Conservation (phyloP, 2,329 filamentous ascomycete species). For the Penicillium brevicompactum region DNA sequence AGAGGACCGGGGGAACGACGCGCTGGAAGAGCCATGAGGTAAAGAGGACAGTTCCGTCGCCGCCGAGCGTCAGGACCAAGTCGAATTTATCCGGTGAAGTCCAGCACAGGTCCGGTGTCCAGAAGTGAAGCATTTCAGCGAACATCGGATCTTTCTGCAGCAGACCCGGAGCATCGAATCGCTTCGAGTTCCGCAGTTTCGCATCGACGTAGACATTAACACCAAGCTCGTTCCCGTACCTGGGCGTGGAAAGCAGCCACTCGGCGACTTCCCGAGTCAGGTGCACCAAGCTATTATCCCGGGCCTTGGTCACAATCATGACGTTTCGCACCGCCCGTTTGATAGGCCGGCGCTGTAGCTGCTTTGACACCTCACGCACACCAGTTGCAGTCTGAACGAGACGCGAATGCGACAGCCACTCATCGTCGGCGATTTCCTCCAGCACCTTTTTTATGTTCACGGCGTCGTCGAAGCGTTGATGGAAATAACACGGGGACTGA, state of each 20-base stretch:
- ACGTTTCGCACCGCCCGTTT: slow-evolving; percentile 89
- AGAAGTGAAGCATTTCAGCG: slow-evolving; percentile 84
- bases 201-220: slow-evolving; percentile 98
- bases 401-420: slow-evolving; percentile 89
- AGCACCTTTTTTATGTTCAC: slow-evolving; percentile 94
- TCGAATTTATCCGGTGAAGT: slow-evolving; percentile 92
- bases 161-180: slow-evolving; percentile 77
- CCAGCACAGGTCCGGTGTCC: slow-evolving; percentile 96
- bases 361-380: slow-evolving; percentile 92
- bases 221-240: slow-evolving; percentile 86
- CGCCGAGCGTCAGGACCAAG: slow-evolving; percentile 86
- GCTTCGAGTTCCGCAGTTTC: slow-evolving; percentile 83
- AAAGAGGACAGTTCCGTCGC: slow-evolving; percentile 95
- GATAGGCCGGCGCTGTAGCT: slow-evolving; percentile 88
- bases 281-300: slow-evolving; percentile 89
- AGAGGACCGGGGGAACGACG: slow-evolving; percentile 89
- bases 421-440: slow-evolving; percentile 85
- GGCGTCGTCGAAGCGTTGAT: slow-evolving; percentile 93
- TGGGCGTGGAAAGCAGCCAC: slow-evolving; percentile 85
- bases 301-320: slow-evolving; percentile 98
- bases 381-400: slow-evolving; percentile 94
- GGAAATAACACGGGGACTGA: slow-evolving; percentile 95
- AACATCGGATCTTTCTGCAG: slow-evolving; percentile 74
- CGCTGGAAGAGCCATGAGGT: slow-evolving; percentile 96
- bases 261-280: slow-evolving; percentile 83